Percentiles rank a stretch among this genome's conserved stretches.
These are phyloP conservation scores for Amanita phalloides DNA, from an alignment of 768 basidiomycete species.

Conservation along the genomic window DNA sequence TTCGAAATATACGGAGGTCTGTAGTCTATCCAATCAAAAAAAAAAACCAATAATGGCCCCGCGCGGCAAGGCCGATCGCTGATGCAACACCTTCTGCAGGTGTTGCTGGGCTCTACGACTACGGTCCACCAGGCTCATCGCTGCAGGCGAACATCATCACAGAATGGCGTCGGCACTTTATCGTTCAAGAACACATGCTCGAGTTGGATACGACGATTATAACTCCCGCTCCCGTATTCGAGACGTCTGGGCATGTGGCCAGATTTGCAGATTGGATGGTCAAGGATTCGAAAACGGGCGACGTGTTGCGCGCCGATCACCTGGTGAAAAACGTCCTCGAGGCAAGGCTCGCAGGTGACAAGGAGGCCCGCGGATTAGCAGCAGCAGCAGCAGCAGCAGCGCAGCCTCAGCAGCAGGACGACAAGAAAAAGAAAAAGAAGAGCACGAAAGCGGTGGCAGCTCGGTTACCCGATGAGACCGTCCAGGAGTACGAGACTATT, in stretches of 20 bases:
- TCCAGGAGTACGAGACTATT: constrained; percentile 68
- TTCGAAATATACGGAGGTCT: constrained; percentile 98
- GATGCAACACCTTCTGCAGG: constrained; percentile 31
- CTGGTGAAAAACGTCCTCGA: constrained; percentile 89
- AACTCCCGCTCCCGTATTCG: constrained; percentile 91
- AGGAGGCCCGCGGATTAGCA: constrained; percentile 71
- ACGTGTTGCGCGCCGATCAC: constrained; percentile 95
- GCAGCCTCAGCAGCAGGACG: constrained; percentile 43
- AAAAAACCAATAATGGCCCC: too few relatives aligned
- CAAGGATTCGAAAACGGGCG: constrained; percentile 89
- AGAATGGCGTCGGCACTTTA: constrained; percentile 97
- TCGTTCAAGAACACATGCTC: constrained; percentile 96
- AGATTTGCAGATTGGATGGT: constrained; percentile 99
- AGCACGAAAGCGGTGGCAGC: constrained; percentile 56
- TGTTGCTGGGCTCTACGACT: constrained; percentile 96
- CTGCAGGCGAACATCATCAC: constrained; percentile 94
- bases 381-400: constrained; percentile 12
- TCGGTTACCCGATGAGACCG: constrained; percentile 62
- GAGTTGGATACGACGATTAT: constrained; percentile 98
- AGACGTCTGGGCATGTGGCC: constrained; percentile 95
- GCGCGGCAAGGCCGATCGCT: neutral
- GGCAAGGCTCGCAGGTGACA: constrained; percentile 81
- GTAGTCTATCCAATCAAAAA: constrained; percentile 11
- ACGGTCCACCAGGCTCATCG: constrained; percentile 92
- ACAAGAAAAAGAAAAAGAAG: constrained; percentile 68